Evolutionary conservation across 202 grass and related monocot genomes (phyloP).

Genomic region (Bolboschoenoplectus hybrid): DNA sequence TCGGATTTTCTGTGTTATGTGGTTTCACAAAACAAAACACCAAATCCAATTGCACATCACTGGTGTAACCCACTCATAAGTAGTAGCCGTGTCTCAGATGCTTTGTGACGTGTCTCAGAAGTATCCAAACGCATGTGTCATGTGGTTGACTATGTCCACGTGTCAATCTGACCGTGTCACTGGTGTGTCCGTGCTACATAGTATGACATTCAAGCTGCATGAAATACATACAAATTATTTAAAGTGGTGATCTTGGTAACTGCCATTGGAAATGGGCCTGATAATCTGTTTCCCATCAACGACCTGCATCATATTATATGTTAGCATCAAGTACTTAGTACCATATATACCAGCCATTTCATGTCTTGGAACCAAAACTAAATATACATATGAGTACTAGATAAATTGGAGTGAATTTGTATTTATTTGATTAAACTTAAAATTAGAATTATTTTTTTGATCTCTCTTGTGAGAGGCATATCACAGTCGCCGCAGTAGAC

Average conservation of each 20-base stretch:
- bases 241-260: slow-evolving; percentile 76
- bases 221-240: slow-evolving; percentile 66
- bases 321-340: slow-evolving; percentile 1
- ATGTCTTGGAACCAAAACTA: not conserved
- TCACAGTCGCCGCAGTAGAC: not conserved
- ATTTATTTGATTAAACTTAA: not conserved
- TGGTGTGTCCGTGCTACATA: too few species aligned
- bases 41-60: too few species aligned
- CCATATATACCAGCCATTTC: not conserved
- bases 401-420: not conserved
- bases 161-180: too few species aligned
- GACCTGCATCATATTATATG: slow-evolving; percentile 56
- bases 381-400: not conserved
- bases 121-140: too few species aligned
- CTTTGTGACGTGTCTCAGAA: too few species aligned
- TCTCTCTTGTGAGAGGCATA: not conserved
- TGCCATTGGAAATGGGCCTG: slow-evolving; percentile 73
- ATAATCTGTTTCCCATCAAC: slow-evolving; percentile 78
- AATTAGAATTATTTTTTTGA: not conserved
- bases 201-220: not conserved
- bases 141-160: too few species aligned
- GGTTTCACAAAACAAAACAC: too few species aligned
- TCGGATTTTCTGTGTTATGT: too few species aligned
- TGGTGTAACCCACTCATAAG: too few species aligned
- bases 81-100: too few species aligned